A percentile compares a stretch with the other conserved stretches of the same genome.
Conservation (phyloP, 106 monocot genomes). For the Allium sativum region DNA sequence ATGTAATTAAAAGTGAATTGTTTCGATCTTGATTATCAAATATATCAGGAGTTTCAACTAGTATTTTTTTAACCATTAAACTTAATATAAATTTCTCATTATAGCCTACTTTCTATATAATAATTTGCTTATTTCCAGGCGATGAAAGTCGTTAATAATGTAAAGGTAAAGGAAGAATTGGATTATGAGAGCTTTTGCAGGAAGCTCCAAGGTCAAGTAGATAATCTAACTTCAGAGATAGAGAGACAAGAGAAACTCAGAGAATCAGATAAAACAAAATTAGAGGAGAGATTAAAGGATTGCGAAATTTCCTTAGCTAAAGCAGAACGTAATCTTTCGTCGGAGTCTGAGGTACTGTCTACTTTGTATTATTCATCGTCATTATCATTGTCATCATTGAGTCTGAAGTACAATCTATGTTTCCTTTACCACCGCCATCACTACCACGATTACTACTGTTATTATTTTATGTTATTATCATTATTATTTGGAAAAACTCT, state of each 20-base stretch:
- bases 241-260: constrained; percentile 52
- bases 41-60: too few species aligned
- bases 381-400: neutral
- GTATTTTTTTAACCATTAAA: neutral
- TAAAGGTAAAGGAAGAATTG: constrained; percentile 71
- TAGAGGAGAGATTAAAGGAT: constrained; percentile 40
- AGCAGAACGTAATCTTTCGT: constrained; percentile 22
- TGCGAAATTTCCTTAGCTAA: constrained; percentile 36
- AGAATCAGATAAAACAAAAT: constrained; percentile 35
- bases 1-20: neutral
- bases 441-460: neutral
- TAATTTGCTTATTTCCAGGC: constrained; percentile 29
- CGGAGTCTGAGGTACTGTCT: constrained; percentile 45
- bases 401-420: neutral
- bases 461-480: neutral
- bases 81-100: too few species aligned
- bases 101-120: too few species aligned
- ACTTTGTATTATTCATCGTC: neutral
- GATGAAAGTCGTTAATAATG: constrained; percentile 70
- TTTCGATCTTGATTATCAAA: neutral
- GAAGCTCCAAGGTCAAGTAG: constrained; percentile 53
- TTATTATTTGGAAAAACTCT: too few species aligned
- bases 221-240: constrained; percentile 50
- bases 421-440: neutral
- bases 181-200: constrained; percentile 68